Evolutionary conservation across 192 early-diverging fungal genomes (phyloP).

Genomic region (Podila epigama): DNA sequence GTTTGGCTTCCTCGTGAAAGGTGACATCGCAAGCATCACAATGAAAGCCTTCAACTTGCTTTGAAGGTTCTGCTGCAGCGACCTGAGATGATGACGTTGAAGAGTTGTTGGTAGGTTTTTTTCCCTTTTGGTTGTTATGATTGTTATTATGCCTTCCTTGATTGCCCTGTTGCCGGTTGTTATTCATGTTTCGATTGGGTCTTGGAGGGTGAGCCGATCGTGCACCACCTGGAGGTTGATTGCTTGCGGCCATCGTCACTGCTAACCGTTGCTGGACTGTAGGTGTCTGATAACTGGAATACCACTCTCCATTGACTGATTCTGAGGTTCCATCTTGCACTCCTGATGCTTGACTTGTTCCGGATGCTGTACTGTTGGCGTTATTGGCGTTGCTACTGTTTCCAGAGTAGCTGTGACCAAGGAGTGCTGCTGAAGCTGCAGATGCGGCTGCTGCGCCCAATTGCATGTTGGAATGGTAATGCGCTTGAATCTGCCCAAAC

Average conservation of each 20-base stretch:
- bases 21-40: conserved; percentile 43
- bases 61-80: neutral
- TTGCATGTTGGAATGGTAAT: conserved; percentile 37
- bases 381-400: neutral
- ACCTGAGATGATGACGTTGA: neutral
- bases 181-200: neutral
- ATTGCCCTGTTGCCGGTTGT: neutral
- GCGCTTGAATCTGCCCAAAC: conserved; percentile 28
- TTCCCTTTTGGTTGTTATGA: neutral
- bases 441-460: conserved; percentile 41
- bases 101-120: conserved; percentile 4
- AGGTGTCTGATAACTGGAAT: conserved; percentile 21
- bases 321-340: neutral
- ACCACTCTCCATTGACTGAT: conserved; percentile 14
- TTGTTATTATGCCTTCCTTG: conserved; percentile 6
- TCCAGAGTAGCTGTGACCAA: conserved; percentile 8
- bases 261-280: conserved; percentile 21
- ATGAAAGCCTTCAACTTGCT: conserved; percentile 16
- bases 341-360: neutral
- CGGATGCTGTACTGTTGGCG: too few species aligned
- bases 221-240: neutral
- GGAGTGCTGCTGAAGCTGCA: conserved; percentile 24
- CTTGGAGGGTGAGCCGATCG: neutral
- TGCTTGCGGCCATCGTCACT: conserved; percentile 16
- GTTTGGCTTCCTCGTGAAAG: conserved; percentile 38